Conservation (phyloP, 1,139 yeast species). For the Debaryomycetaceae sp. region DNA sequence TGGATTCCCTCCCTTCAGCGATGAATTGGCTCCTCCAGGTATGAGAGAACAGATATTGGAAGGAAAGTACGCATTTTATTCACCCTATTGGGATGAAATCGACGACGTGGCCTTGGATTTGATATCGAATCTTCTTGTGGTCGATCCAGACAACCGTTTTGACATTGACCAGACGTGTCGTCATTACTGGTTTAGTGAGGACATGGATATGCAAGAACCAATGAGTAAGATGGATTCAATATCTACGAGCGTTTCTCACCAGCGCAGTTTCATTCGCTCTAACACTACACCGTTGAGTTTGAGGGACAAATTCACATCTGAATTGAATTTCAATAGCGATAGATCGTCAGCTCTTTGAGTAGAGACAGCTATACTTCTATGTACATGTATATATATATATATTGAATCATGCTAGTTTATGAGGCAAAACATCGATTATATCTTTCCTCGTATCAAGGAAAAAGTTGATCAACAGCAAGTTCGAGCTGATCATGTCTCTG, state of each 20-base stretch:
- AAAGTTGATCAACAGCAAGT: conserved; percentile 22
- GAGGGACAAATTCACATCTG: conserved; percentile 30
- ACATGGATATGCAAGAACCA: not conserved
- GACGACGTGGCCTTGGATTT: conserved; percentile 63
- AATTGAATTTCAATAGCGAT: conserved; percentile 15
- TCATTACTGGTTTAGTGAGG: conserved; percentile 56
- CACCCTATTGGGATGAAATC: conserved; percentile 77
- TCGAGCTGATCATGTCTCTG: conserved; percentile 20
- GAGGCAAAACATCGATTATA: conserved; percentile 14
- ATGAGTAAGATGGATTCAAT: conserved; percentile 1
- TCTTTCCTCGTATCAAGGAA: conserved; percentile 30
- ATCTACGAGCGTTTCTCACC: not conserved
- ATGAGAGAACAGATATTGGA: conserved; percentile 70
- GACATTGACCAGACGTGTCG: conserved; percentile 47
- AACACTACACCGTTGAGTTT: conserved; percentile 34
- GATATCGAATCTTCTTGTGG: conserved; percentile 56
- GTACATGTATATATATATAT: not conserved
- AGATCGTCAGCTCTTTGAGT: conserved; percentile 5
- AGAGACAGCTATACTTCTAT: not conserved
- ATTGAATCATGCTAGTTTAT: conserved; percentile 1
- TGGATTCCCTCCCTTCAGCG: conserved; percentile 85
- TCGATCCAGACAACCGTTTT: conserved; percentile 52
- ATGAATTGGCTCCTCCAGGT: conserved; percentile 73
- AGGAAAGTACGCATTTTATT: conserved; percentile 69
- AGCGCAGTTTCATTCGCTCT: conserved; percentile 17